Evolutionary conservation across 176 grass and related monocot species (phyloP).

Genomic region (Poa pratensis): DNA sequence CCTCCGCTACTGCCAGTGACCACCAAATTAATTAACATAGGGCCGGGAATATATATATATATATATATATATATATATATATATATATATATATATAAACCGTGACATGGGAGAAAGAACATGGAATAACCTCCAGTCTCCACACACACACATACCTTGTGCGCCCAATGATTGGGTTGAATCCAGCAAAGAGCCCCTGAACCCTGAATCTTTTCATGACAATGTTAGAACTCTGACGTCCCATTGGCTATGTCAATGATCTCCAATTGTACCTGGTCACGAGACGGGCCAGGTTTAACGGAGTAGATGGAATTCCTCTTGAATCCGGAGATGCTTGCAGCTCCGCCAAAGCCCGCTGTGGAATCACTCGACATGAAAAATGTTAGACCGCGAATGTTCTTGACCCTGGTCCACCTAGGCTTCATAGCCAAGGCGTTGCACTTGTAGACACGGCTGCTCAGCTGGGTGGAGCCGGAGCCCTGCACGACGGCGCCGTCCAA

Average conservation of each 20-base stretch:
- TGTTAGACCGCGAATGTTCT: background rate
- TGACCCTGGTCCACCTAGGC: constrained; percentile 10
- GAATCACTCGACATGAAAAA: constrained; percentile 24
- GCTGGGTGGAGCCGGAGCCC: background rate
- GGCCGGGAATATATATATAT: too few relatives aligned
- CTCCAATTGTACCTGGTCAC: background rate
- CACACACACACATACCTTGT: constrained; percentile 21
- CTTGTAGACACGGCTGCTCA: background rate
- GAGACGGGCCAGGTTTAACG: background rate
- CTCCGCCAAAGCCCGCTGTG: background rate
- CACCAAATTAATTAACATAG: too few relatives aligned
- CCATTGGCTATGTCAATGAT: constrained; percentile 14
- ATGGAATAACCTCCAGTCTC: background rate
- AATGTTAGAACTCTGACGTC: background rate
- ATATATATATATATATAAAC: too few relatives aligned
- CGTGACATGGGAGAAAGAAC: background rate
- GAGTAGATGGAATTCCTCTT: constrained; percentile 23
- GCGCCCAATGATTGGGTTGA: constrained; percentile 30
- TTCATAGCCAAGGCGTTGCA: background rate
- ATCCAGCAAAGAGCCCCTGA: constrained; percentile 16
- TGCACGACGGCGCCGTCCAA: too few relatives aligned
- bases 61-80: too few relatives aligned
- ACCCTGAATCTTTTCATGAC: background rate
- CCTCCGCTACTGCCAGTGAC: too few relatives aligned
- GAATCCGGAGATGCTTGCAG: background rate